These are phyloP conservation scores for Physocladia obscura DNA, from an alignment of 192 early-diverging fungal species.

Conservation along the genomic window DNA sequence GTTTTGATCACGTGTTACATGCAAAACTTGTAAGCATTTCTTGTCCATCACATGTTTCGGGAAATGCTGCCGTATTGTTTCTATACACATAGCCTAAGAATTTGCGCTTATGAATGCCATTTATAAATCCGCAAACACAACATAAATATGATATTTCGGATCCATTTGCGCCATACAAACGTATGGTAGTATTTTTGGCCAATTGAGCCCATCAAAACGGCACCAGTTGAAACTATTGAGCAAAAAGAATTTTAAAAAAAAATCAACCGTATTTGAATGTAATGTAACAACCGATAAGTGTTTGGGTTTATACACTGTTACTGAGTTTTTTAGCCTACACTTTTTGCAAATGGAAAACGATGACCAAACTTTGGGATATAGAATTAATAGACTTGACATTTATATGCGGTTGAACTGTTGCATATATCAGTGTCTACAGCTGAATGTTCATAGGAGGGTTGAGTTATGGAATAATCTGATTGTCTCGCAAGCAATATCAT, in stretches of 20 bases:
- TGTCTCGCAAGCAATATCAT: conserved; percentile 9
- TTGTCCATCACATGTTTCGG: conserved; percentile 4
- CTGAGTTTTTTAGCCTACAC: conserved; percentile 2
- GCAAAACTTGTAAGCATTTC: not conserved
- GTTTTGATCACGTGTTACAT: not conserved
- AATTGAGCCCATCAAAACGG: not conserved
- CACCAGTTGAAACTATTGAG: not conserved
- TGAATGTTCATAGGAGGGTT: conserved; percentile 8
- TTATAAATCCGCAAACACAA: not conserved
- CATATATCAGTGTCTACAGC: conserved; percentile 22
- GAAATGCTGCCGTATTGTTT: not conserved
- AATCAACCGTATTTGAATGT: too few species aligned
- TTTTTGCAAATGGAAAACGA: not conserved
- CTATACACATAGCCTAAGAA: conserved; percentile 4
- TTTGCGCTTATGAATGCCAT: not conserved
- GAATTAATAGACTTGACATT: conserved; percentile 1
- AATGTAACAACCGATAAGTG: not conserved
- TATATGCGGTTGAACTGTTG: conserved; percentile 11
- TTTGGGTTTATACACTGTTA: conserved; percentile 26
- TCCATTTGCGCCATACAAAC: conserved; percentile 5
- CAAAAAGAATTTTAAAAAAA: not conserved
- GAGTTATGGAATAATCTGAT: not conserved
- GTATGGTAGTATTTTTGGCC: conserved; percentile 17
- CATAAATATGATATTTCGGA: conserved; percentile 4
- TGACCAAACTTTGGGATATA: not conserved